Percentiles rank a stretch among this genome's conserved stretches.
Conservation (phyloP, 139 green algal genomes). For the Medakamo hakoo region DNA sequence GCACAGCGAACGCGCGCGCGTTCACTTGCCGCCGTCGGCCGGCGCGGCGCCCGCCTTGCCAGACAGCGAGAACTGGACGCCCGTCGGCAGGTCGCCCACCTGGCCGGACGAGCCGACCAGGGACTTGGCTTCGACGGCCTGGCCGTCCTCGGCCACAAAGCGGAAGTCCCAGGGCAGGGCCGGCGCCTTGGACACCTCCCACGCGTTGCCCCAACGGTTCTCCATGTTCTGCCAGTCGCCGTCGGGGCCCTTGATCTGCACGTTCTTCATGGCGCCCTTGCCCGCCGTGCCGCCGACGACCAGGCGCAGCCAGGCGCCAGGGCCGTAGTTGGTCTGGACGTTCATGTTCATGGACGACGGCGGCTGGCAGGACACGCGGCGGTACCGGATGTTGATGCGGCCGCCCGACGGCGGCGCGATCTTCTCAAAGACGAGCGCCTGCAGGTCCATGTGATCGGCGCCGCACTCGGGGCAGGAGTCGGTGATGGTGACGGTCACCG, state of each 20-base stretch:
- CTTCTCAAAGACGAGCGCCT: slow-evolving; percentile 29
- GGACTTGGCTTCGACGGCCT: slow-evolving; percentile 13
- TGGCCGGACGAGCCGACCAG: slow-evolving; percentile 6
- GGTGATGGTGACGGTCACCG: slow-evolving; percentile 20
- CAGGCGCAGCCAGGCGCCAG: slow-evolving; percentile 23
- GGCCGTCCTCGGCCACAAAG: slow-evolving; percentile 11
- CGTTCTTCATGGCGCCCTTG: slow-evolving; percentile 11
- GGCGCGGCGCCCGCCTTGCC: too few species aligned
- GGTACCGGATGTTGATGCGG: slow-evolving; percentile 19
- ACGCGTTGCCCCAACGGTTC: slow-evolving; percentile 25
- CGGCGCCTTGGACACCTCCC: slow-evolving; percentile 18
- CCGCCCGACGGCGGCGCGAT: slow-evolving; percentile 13
- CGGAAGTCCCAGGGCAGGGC: slow-evolving; percentile 12
- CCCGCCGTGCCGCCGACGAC: slow-evolving; percentile 12
- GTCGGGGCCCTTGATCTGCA: slow-evolving; percentile 15
- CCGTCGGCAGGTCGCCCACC: slow-evolving; percentile 9
- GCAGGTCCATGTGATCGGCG: slow-evolving; percentile 27
- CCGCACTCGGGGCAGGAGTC: slow-evolving; percentile 32
- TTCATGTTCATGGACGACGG: slow-evolving; percentile 9
- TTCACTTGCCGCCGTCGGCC: too few species aligned
- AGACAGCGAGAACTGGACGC: slow-evolving; percentile 31
- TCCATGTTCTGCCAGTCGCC: slow-evolving; percentile 16
- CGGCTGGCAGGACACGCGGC: slow-evolving; percentile 21
- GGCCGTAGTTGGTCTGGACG: slow-evolving; percentile 12
- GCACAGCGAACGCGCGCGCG: too few species aligned